phyloP scores from a whole-genome alignment of 768 basidiomycete genomes.

The Amanita rubescens region DNA sequence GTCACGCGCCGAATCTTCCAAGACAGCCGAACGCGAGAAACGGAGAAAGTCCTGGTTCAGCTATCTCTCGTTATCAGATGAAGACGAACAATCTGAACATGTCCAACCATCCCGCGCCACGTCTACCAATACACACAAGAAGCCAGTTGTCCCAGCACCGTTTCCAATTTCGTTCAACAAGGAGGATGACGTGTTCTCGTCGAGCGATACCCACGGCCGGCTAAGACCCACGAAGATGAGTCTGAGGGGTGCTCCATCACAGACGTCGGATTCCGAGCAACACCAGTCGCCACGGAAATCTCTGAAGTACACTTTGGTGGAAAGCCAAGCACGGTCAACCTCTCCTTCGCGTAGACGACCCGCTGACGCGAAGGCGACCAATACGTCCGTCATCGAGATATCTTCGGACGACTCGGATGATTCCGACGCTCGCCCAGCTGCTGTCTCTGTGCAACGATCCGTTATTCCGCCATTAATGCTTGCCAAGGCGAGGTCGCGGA shows the following conservation, averaged over 20 bases:
- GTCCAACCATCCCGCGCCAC: not conserved
- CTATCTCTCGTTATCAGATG: not conserved
- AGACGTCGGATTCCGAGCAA: not conserved
- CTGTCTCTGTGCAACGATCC: not conserved
- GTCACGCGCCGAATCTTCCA: not conserved
- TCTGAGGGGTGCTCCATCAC: not conserved
- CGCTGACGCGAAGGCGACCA: not conserved
- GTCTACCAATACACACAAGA: not conserved
- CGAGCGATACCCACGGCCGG: not conserved
- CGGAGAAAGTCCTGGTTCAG: not conserved
- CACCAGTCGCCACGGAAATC: not conserved
- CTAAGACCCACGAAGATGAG: not conserved
- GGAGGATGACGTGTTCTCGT: not conserved
- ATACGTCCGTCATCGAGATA: conserved; percentile 5
- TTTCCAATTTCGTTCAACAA: not conserved
- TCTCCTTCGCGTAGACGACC: conserved; percentile 1
- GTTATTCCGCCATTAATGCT: not conserved
- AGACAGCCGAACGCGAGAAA: not conserved
- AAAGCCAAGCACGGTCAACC: not conserved
- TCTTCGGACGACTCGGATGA: conserved; percentile 5
- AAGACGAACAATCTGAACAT: not conserved
- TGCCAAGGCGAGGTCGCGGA: not conserved
- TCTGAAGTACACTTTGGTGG: not conserved
- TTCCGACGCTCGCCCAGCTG: not conserved
- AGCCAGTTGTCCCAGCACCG: not conserved